phyloP scores from a whole-genome alignment of 345 rosid species.

The Populus nigra region DNA sequence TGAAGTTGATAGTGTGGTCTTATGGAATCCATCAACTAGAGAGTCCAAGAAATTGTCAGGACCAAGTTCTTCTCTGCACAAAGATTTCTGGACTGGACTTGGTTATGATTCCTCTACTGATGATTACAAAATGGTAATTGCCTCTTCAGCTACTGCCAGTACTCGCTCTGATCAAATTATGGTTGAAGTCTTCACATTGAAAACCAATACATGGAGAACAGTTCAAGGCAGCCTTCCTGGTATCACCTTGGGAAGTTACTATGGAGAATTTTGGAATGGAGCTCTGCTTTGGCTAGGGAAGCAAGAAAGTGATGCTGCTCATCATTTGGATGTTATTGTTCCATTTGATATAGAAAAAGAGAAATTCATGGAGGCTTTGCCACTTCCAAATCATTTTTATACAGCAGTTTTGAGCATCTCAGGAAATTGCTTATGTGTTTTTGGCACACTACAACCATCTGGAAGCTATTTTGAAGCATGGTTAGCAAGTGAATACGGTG shows the following conservation, averaged over 20 bases:
- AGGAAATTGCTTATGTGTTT: conserved; percentile 29
- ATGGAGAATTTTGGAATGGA: conserved; percentile 23
- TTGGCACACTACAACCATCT: conserved; percentile 6
- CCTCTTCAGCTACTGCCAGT: not conserved
- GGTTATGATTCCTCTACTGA: conserved; percentile 33
- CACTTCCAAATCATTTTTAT: not conserved
- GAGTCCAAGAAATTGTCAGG: conserved; percentile 24
- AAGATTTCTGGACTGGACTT: conserved; percentile 21
- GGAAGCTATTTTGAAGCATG: conserved; percentile 27
- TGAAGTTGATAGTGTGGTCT: conserved; percentile 17
- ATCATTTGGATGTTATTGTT: conserved; percentile 9
- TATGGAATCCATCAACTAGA: conserved; percentile 41
- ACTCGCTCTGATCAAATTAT: not conserved
- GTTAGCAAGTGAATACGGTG: conserved; percentile 33
- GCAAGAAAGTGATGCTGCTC: not conserved
- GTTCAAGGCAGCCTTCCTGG: conserved; percentile 12
- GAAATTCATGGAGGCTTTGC: conserved; percentile 16
- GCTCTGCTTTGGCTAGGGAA: conserved; percentile 30
- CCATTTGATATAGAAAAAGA: conserved; percentile 33
- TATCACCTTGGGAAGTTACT: not conserved
- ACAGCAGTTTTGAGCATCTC: conserved; percentile 9
- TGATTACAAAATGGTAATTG: conserved; percentile 28
- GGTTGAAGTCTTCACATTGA: conserved; percentile 23
- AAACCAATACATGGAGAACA: conserved; percentile 24
- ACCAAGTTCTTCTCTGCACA: conserved; percentile 7